Evolutionary conservation across 768 basidiomycete species (phyloP).

Genomic region (Rhodotorula graminis): DNA sequence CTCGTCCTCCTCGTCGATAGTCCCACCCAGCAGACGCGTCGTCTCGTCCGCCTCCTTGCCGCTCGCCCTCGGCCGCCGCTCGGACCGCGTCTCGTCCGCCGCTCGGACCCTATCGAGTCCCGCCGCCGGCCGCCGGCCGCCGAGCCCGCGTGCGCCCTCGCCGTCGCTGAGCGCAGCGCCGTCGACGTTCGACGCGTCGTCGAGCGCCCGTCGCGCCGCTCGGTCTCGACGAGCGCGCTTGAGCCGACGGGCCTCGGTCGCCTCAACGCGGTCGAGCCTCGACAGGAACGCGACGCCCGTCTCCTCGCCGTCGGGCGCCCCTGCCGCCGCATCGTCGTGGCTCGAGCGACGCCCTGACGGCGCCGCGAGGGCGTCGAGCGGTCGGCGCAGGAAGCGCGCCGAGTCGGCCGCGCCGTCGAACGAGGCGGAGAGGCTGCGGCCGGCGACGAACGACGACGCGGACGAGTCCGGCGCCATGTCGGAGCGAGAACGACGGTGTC

Average conservation of each 20-base stretch:
- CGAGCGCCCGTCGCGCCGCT: background rate
- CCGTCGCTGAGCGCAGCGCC: background rate
- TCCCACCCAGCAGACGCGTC: background rate
- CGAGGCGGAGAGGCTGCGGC: background rate
- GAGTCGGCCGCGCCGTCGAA: background rate
- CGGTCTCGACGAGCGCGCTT: background rate
- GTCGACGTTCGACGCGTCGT: background rate
- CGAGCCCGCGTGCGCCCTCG: background rate
- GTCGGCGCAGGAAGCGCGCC: background rate
- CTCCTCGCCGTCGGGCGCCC: constrained; percentile 56
- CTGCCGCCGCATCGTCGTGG: background rate
- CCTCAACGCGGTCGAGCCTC: constrained; percentile 77
- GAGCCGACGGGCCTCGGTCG: constrained; percentile 59
- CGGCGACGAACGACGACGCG: too few relatives aligned
- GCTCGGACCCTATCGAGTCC: background rate
- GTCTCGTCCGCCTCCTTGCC: background rate
- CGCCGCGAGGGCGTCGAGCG: too few relatives aligned
- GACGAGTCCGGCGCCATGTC: background rate
- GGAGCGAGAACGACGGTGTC: constrained; percentile 56
- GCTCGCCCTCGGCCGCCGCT: background rate
- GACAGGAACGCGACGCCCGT: constrained; percentile 80
- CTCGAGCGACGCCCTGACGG: background rate
- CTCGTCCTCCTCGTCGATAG: background rate
- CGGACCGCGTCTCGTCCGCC: too few relatives aligned
- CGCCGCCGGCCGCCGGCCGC: background rate